Evolutionary conservation across 768 basidiomycete species (phyloP).

Genomic region (Podaxis rugospora): DNA sequence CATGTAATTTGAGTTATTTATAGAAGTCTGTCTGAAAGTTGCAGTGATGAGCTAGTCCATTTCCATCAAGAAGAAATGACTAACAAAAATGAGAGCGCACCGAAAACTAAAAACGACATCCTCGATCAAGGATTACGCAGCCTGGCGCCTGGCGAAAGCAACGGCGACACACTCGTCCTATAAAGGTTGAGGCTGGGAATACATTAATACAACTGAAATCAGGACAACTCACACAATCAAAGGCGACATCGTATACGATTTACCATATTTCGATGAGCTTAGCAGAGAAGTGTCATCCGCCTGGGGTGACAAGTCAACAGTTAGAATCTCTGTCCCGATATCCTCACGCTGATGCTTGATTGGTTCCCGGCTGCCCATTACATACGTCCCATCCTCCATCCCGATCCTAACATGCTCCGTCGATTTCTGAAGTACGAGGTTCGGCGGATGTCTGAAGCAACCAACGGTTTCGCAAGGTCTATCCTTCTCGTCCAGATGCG

Average conservation of each 20-base stretch:
- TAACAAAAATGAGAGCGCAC: neutral
- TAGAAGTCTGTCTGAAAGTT: no score
- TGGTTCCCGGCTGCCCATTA: neutral
- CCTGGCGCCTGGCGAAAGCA: neutral
- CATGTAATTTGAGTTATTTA: no score
- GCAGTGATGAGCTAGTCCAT: no score
- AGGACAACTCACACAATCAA: neutral
- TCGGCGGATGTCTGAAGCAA: neutral
- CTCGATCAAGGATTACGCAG: neutral
- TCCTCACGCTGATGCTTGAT: neutral
- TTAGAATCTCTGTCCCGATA: neutral
- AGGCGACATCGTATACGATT: neutral
- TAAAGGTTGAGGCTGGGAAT: neutral
- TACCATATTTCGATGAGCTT: neutral
- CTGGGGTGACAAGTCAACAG: neutral
- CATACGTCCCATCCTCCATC: neutral
- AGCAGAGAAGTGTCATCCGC: neutral
- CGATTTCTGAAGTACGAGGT: neutral
- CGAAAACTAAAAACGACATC: neutral
- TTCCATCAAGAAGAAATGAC: neutral
- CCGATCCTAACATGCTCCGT: neutral
- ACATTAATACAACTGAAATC: neutral
- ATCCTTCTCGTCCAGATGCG: constrained; percentile 2
- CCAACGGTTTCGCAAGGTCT: neutral
- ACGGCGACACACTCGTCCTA: neutral